A percentile compares a stretch with the other conserved stretches of the same genome.
Evolutionary conservation across 2,329 filamentous ascomycete genomes (phyloP).

Genomic region (Arthrobotrys megalospora): DNA sequence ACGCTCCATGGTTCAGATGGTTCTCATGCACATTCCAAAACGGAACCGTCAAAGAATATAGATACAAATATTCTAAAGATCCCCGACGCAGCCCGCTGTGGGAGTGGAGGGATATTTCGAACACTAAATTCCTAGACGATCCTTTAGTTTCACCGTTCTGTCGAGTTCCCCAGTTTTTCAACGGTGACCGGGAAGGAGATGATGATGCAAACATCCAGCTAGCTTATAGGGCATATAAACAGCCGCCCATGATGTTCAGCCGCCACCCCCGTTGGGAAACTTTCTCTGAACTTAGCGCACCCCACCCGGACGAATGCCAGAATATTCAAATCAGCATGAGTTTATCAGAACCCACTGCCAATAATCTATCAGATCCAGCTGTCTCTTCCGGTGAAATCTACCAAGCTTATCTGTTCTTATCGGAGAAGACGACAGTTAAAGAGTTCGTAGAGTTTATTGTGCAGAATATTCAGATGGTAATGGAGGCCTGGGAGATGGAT

Average conservation of each 20-base stretch:
- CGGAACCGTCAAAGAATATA: neutral
- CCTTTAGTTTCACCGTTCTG: conserved; percentile 11
- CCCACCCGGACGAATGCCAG: too few species aligned
- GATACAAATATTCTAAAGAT: neutral
- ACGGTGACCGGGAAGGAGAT: neutral
- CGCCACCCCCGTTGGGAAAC: neutral
- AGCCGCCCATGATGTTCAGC: neutral
- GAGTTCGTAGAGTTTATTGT: conserved; percentile 13
- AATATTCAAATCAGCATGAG: too few species aligned
- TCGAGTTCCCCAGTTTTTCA: neutral
- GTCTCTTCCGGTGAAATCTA: neutral
- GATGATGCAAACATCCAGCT: neutral
- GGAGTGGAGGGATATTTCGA: neutral
- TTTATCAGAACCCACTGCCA: too few species aligned
- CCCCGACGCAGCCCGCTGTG: neutral
- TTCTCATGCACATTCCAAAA: neutral
- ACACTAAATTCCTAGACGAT: conserved; percentile 12
- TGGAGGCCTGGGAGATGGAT: conserved; percentile 18
- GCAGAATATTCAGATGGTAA: neutral
- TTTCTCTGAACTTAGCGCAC: too few species aligned
- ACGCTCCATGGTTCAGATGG: neutral
- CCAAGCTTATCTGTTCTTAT: neutral
- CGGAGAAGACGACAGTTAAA: neutral
- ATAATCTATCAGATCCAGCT: neutral
- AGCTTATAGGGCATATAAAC: neutral